Evolutionary conservation across 768 basidiomycete species (phyloP), one percentile per base, ranked within the genome.

Genomic region (Lyophyllum shimeji): DNA sequence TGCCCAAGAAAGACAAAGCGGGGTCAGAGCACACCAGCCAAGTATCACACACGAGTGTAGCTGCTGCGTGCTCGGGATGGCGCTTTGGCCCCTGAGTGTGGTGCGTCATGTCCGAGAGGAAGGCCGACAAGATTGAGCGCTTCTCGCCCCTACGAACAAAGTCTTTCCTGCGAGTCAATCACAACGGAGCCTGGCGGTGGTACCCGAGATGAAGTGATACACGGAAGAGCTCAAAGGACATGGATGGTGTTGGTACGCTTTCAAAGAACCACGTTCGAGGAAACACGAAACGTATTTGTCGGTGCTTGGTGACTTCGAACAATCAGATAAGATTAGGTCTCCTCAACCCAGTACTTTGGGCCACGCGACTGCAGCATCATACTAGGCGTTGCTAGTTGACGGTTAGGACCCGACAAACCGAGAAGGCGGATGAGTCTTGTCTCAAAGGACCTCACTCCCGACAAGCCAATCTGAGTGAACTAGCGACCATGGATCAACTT

Each of bases 1-100:
- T 29, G 29, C 25, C 5, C 4, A 39, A 50, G 4, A 21, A 40
- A 50, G 50, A 42, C 25, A 50, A 50, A 39, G 50, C 50, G 50
- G 50, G 34, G 9, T 18, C 9, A 39, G 23, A 50, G n/a, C 49
- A 20, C 21, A 6, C 6, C 3, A 40, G 12, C 6, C 3, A 40
- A 52, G 56, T 29, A 42, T 45, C 43, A 46, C 49, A 39, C 49
- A 50, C 49, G 33, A 37, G 15, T 20, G 9, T 29, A 33, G 25
- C 51, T 24, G 21, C 21, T 25, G 39, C 31, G n/a, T 24, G 24
- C 6, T n/a, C 33, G 21, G 18, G 34, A 1, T 39, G 48, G 17
- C 55, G 55, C 55, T 56, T 56, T 56, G 55, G 44, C 55, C 49
- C 29, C 29, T 29, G 29, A n/a, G 15, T 33, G 8, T 8, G n/a